phyloP scores from a whole-genome alignment of 305 asterid species.

The Withania somnifera region DNA sequence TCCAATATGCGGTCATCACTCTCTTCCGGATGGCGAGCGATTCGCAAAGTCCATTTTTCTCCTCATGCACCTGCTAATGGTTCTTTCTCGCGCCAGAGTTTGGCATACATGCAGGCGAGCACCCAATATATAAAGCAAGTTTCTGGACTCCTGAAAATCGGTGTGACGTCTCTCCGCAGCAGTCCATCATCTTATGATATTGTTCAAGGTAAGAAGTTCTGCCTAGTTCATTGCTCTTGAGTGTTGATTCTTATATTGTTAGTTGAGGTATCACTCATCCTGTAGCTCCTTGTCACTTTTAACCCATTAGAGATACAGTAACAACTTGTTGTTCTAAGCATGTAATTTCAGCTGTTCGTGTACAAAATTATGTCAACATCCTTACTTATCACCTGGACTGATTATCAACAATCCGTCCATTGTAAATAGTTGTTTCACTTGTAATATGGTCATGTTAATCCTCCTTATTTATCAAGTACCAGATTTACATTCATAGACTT shows the following conservation, averaged over 20 bases:
- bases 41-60: slow-evolving; percentile 26
- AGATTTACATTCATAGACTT: neutral
- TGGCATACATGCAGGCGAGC: slow-evolving; percentile 39
- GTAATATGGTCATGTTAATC: neutral
- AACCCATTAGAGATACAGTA: neutral
- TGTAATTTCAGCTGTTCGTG: neutral
- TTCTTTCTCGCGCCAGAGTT: slow-evolving; percentile 43
- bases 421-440: neutral
- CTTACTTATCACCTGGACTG: neutral
- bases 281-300: neutral
- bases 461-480: neutral
- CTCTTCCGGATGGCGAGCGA: slow-evolving; percentile 37
- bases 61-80: slow-evolving; percentile 32
- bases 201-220: slow-evolving; percentile 24
- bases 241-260: neutral
- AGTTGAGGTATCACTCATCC: neutral
- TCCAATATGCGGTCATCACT: slow-evolving; percentile 19
- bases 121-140: slow-evolving; percentile 42
- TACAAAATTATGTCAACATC: neutral
- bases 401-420: neutral
- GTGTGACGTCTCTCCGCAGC: slow-evolving; percentile 39
- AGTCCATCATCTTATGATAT: slow-evolving; percentile 35
- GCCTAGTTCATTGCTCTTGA: neutral
- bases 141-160: slow-evolving; percentile 44
- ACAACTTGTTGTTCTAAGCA: neutral